phyloP scores from a whole-genome alignment of 2,329 filamentous ascomycete genomes.

The Pyricularia sp. region DNA sequence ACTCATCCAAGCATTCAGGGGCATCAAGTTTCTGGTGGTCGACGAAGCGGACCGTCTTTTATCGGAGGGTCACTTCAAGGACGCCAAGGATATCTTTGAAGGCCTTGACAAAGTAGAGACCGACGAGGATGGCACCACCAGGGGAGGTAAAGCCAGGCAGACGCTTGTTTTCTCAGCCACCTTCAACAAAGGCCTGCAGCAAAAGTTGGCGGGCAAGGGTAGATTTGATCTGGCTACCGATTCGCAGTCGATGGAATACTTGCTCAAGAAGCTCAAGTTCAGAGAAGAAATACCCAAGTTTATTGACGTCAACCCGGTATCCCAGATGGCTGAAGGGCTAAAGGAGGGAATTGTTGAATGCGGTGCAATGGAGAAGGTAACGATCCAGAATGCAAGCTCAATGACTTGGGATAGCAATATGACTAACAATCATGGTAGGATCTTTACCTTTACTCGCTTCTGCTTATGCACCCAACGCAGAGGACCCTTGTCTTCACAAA shows the following conservation, averaged over 20 bases:
- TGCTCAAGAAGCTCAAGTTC: constrained; percentile 83
- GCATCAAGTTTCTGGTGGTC: constrained; percentile 71
- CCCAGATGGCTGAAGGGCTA: constrained; percentile 75
- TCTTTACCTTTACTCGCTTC: constrained; percentile 78
- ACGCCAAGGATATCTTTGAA: constrained; percentile 76
- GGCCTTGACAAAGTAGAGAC: constrained; percentile 64
- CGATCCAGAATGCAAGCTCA: background rate
- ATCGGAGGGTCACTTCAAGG: constrained; percentile 89
- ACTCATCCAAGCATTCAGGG: constrained; percentile 55
- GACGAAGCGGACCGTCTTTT: constrained; percentile 90
- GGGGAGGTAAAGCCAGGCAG: constrained; percentile 46
- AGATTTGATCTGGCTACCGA: constrained; percentile 55
- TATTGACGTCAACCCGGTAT: constrained; percentile 79
- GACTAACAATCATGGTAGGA: constrained; percentile 38
- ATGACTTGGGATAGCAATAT: background rate
- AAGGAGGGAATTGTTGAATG: constrained; percentile 90
- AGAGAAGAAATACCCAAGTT: constrained; percentile 73
- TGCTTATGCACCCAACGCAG: constrained; percentile 68
- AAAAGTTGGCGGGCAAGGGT: constrained; percentile 73
- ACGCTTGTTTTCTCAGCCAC: constrained; percentile 95
- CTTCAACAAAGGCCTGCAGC: constrained; percentile 81
- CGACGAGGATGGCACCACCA: constrained; percentile 35
- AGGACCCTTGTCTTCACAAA: constrained; percentile 90
- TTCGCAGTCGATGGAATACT: constrained; percentile 79
- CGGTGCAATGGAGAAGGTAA: constrained; percentile 78